These are phyloP conservation scores for Neoconidiobolus thromboides DNA, from an alignment of 371 early-diverging fungal genomes.

Conservation along the genomic window DNA sequence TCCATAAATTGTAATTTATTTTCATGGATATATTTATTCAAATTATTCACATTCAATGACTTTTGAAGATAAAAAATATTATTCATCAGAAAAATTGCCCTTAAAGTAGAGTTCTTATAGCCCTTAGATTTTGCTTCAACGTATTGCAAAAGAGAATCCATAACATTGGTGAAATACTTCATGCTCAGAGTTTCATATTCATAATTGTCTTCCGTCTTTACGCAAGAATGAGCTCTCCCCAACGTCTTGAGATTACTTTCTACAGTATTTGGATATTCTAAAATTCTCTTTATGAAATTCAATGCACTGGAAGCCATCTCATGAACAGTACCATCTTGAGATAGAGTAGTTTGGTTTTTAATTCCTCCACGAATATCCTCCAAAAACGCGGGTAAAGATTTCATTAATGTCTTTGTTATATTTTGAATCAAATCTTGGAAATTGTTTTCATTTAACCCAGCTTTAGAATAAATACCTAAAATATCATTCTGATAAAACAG, in stretches of 20 bases:
- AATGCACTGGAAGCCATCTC: slow-evolving; percentile 61
- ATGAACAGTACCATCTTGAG: slow-evolving; percentile 69
- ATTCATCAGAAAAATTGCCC: slow-evolving; percentile 56
- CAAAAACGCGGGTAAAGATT: slow-evolving; percentile 45
- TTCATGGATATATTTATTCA: slow-evolving; percentile 13
- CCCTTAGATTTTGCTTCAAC: slow-evolving; percentile 43
- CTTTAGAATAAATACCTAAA: background rate
- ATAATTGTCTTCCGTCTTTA: background rate
- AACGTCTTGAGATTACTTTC: slow-evolving; percentile 30
- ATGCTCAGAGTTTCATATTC: background rate
- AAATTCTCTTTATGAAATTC: slow-evolving; percentile 35
- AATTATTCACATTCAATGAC: slow-evolving; percentile 21
- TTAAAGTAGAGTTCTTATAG: slow-evolving; percentile 57
- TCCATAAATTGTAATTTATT: slow-evolving; percentile 33
- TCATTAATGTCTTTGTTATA: slow-evolving; percentile 31
- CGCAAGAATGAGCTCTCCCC: slow-evolving; percentile 13
- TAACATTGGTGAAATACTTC: slow-evolving; percentile 18
- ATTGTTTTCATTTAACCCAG: background rate
- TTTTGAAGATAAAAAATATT: slow-evolving; percentile 60
- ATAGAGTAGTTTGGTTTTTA: slow-evolving; percentile 16
- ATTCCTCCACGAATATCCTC: slow-evolving; percentile 40
- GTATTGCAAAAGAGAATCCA: slow-evolving; percentile 33
- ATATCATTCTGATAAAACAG: background rate
- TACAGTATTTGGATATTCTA: slow-evolving; percentile 30
- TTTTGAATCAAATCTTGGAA: slow-evolving; percentile 24